Conservation (phyloP, 2,329 filamentous ascomycete species). For the Colletotrichum caudatum region DNA sequence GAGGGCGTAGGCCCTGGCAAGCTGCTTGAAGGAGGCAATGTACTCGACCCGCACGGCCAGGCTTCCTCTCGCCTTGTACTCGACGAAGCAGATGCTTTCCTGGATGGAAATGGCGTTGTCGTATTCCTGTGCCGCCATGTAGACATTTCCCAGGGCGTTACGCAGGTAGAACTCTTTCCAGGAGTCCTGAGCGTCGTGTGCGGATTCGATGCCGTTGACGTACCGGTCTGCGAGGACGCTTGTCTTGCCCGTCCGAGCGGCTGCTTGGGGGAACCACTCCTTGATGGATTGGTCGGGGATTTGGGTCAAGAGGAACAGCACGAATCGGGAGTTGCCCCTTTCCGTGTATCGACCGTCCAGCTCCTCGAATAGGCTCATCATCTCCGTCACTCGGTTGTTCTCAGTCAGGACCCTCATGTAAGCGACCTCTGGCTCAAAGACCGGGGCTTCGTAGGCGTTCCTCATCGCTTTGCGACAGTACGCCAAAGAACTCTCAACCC, state of each 20-base stretch:
- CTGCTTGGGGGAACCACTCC: constrained; percentile 58
- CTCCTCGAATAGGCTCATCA: constrained; percentile 52
- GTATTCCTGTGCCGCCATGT: constrained; percentile 51
- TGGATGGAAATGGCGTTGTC: constrained; percentile 52
- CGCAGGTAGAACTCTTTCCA: constrained; percentile 54
- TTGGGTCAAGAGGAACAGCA: constrained; percentile 53
- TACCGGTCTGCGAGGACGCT: constrained; percentile 49
- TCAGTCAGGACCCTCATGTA: constrained; percentile 53
- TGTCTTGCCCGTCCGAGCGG: constrained; percentile 50
- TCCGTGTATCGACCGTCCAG: constrained; percentile 48
- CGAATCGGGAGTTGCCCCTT: constrained; percentile 47
- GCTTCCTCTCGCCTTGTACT: constrained; percentile 55
- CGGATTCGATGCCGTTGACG: constrained; percentile 49
- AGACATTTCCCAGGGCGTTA: constrained; percentile 52
- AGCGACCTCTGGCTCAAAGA: constrained; percentile 54
- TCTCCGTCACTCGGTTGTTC: constrained; percentile 52
- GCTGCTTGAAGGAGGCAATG: constrained; percentile 55
- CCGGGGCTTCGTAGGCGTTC: constrained; percentile 47
- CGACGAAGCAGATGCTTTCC: constrained; percentile 52
- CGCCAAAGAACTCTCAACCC: constrained; percentile 49
- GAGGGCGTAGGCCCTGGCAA: constrained; percentile 51
- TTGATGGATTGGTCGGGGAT: constrained; percentile 48
- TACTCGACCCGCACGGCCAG: constrained; percentile 55
- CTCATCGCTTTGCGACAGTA: constrained; percentile 55
- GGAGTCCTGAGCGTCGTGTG: constrained; percentile 51